Evolutionary conservation across 164 flowering plant genomes (phyloP).

Genomic region (Annona squamosa): DNA sequence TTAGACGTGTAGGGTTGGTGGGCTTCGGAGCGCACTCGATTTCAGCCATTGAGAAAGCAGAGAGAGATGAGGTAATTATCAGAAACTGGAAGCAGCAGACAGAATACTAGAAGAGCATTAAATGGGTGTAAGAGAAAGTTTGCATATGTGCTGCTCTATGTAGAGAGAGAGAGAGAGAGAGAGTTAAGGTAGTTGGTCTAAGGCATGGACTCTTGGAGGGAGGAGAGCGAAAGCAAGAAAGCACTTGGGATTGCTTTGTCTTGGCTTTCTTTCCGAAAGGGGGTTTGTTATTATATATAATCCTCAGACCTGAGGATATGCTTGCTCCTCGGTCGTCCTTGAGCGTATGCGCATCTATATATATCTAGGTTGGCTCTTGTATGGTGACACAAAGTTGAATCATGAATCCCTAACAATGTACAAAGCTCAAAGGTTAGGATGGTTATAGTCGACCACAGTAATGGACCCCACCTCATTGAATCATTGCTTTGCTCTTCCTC

Average conservation of each 20-base stretch:
- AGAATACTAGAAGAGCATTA: background rate
- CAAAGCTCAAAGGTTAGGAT: background rate
- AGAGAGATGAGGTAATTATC: background rate
- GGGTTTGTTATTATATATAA: background rate
- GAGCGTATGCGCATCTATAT: background rate
- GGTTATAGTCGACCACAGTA: background rate
- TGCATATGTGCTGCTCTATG: slow-evolving; percentile 35
- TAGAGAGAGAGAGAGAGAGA: slow-evolving; percentile 1
- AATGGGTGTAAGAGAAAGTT: slow-evolving; percentile 4
- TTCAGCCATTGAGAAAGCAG: slow-evolving; percentile 34
- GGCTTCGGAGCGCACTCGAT: slow-evolving; percentile 27
- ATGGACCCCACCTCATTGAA: background rate
- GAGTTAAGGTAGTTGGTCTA: slow-evolving; percentile 25
- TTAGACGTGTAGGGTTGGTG: slow-evolving; percentile 27
- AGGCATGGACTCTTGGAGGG: slow-evolving; percentile 49
- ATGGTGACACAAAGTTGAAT: background rate
- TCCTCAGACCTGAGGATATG: background rate
- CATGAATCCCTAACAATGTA: background rate
- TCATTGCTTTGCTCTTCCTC: too few species aligned
- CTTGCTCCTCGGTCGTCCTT: background rate
- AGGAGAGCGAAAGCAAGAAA: slow-evolving; percentile 42
- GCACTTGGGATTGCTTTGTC: slow-evolving; percentile 28
- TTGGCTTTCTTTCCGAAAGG: background rate
- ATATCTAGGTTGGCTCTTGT: background rate
- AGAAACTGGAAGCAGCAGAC: slow-evolving; percentile 4